Evolutionary conservation across 2,329 filamentous ascomycete genomes (phyloP), one percentile per base, ranked within the genome.

Genomic region (Colletotrichum sp.): DNA sequence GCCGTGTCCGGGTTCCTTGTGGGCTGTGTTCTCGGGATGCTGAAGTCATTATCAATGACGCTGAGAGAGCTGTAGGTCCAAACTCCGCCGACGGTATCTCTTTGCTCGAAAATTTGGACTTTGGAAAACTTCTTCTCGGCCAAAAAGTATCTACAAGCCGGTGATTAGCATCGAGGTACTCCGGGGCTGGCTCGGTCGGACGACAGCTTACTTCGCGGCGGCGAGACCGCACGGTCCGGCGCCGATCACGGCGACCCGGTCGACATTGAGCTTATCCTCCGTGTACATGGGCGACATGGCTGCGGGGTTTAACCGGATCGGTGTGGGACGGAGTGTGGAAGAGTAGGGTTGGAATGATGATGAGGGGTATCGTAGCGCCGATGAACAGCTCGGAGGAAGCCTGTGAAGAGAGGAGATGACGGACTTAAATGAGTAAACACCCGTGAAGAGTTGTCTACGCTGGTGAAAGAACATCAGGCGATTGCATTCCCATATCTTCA

Each of bases 21-120:
- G 0, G 84, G 84, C 59, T 75, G 69, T 3, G 83, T 84, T 52
- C 84, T 68, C 9, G 78, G 80, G 6, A 80, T 75, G 13, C 69
- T 75, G 67, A 80, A 80, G 57, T 77, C 79, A 24, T 72, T 62
- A 65, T 80, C 78, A 28, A 73, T 39, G 44, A 75, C 70, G 34
- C 72, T 78, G 6, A 80, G 63, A 2, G 80, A 71, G 39, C 88
- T 91, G 79, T 95, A 93, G 77, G 94, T 94, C 95, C 95, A 96
- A 7, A 94, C 89, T 1, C 95, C 95, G 18, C 94, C 94, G 3
- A 91, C 87, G 9, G 86, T 87, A 52, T 87, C 85, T 64, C 93
- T 90, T 82, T 96, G 94, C 81, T 96, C 95, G 79, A 93, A 95
- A 13, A 96, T 82, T 24, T 91, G 89, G 52, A 96, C 92, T 22